Evolutionary conservation across 805 yeast genomes (phyloP), one percentile per base, ranked within the genome.

Genomic region (Candida koratica): DNA sequence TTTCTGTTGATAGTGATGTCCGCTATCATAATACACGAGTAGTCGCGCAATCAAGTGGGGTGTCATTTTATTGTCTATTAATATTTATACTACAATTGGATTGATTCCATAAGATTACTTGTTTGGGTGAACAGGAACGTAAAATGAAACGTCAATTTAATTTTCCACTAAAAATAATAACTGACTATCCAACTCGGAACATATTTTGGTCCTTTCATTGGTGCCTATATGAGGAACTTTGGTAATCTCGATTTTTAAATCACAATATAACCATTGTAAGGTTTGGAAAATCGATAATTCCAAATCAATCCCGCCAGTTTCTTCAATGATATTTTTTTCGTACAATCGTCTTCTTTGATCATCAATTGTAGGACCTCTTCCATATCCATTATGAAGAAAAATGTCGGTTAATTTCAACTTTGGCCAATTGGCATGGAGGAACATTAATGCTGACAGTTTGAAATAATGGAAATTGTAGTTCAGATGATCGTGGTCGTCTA

Each of bases 341-440:
- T 61, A 61, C 15, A 61, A 44, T 33, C 67, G 38, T 42, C 62
- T 49, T 36, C 60, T 43, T 14, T 22, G 10, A 14, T 47, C 51
- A 13, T 10, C 14, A 25, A 16, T 9, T 14, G 20, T 24, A 9
- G 58, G 57, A 5, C 62, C 64, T 34, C 67, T 45, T 18, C 60
- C 61, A 28, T 36, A 22, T 4, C 51, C 43, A 39, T 58, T 58
- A 2, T 20, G 14, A 12, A 53, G 29, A 36, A 58, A 59, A 50
- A 61, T 44, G 27, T 57, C 58, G 6, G 36, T 37, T 4, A 60
- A 28, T 20, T 49, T 43, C 28, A 34, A 55, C 34, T 61, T 61
- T 15, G 66, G 67, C 67, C 67, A 61, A 44, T 61, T 61, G 34
- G 67, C 67, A 43, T 61, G 67, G 34, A 61, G 41, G 39, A 61